Percentiles rank a stretch among this genome's conserved stretches.
These are phyloP conservation scores for Isatis tinctoria DNA, from an alignment of 345 rosid genomes.

Conservation along the genomic window DNA sequence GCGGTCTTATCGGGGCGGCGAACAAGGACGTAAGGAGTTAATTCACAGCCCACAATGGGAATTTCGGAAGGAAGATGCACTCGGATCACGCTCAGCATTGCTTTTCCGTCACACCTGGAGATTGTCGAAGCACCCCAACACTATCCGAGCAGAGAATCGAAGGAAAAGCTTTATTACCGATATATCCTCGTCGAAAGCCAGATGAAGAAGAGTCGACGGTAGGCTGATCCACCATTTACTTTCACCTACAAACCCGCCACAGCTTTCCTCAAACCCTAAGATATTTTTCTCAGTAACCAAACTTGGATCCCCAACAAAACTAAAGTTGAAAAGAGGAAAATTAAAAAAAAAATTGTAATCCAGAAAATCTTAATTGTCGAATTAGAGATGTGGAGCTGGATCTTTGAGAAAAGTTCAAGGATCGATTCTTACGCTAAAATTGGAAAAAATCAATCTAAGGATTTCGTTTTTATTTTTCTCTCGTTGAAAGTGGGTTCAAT, in stretches of 20 bases:
- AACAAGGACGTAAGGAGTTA: slow-evolving; percentile 86
- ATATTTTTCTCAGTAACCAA: background rate
- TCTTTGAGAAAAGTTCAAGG: slow-evolving; percentile 8
- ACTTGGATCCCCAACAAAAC: background rate
- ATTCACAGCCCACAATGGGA: slow-evolving; percentile 97
- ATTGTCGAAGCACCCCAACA: slow-evolving; percentile 30
- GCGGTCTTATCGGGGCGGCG: slow-evolving; percentile 67
- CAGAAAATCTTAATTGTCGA: background rate
- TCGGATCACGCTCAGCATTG: slow-evolving; percentile 98
- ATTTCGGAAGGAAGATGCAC: slow-evolving; percentile 97
- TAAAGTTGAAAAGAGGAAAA: background rate
- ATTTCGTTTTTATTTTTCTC: background rate
- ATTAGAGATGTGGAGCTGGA: slow-evolving; percentile 11
- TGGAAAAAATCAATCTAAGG: slow-evolving; percentile 16
- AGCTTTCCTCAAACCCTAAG: slow-evolving; percentile 33
- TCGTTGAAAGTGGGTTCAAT: background rate
- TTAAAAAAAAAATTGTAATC: background rate
- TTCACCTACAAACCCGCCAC: slow-evolving; percentile 41
- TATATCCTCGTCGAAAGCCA: background rate
- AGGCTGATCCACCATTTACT: slow-evolving; percentile 77
- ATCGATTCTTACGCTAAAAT: slow-evolving; percentile 29
- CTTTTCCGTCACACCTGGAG: slow-evolving; percentile 40
- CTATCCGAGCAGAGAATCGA: slow-evolving; percentile 30
- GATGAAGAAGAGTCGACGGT: slow-evolving; percentile 39
- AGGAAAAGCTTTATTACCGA: background rate